A percentile compares a stretch with the other conserved stretches of the same genome.
phyloP scores from a whole-genome alignment of 2,329 filamentous ascomycete genomes.

The Colletotrichum sidae region DNA sequence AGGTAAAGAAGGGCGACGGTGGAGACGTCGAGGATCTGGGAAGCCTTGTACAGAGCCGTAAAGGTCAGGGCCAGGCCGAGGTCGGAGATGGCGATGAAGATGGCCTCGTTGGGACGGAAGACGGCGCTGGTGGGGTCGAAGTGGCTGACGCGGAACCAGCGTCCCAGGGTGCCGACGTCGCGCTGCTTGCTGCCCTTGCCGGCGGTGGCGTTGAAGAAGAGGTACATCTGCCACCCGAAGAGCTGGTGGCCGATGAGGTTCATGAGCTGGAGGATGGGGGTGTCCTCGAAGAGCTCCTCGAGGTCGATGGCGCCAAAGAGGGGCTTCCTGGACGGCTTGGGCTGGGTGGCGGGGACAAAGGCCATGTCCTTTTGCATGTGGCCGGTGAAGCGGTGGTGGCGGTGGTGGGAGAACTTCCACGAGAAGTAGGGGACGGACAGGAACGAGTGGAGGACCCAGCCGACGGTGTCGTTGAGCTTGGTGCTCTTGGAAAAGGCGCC shows the following conservation, averaged over 20 bases:
- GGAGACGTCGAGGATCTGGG: constrained; percentile 64
- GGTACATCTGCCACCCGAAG: constrained; percentile 73
- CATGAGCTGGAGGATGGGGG: constrained; percentile 66
- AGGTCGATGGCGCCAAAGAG: constrained; percentile 54
- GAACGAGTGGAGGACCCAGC: constrained; percentile 74
- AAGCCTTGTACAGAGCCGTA: constrained; percentile 62
- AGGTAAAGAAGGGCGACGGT: constrained; percentile 70
- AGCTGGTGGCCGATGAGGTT: constrained; percentile 72
- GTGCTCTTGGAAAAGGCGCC: constrained; percentile 71
- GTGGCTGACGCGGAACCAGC: constrained; percentile 63
- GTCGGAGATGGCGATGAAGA: constrained; percentile 69
- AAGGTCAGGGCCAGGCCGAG: constrained; percentile 66
- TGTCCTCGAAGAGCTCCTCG: constrained; percentile 71
- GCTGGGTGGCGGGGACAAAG: constrained; percentile 66
- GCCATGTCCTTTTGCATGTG: constrained; percentile 77
- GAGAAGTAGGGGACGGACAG: constrained; percentile 78
- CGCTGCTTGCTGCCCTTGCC: constrained; percentile 61
- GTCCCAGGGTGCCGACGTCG: constrained; percentile 45
- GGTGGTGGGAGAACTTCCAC: constrained; percentile 77
- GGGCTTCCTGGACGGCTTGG: constrained; percentile 48
- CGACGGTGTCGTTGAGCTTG: constrained; percentile 69
- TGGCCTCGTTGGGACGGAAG: constrained; percentile 67
- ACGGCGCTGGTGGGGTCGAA: constrained; percentile 72
- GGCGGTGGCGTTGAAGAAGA: constrained; percentile 68
- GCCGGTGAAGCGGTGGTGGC: constrained; percentile 76